These are phyloP conservation scores for Aspergillus sojae DNA, from an alignment of 2,329 filamentous ascomycete genomes.

Conservation along the genomic window DNA sequence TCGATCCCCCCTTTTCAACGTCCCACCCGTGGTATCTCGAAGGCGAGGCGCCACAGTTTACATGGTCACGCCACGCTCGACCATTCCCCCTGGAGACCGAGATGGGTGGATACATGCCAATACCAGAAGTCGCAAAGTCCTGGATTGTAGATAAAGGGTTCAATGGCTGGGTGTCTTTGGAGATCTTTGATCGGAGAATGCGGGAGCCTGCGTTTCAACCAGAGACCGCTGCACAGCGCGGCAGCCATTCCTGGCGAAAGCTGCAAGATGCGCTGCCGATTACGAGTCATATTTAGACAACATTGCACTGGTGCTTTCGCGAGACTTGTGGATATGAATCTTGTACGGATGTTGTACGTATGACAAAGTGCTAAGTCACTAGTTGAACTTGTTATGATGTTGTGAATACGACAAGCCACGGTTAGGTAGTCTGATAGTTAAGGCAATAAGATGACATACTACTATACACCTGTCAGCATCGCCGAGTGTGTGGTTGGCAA, in stretches of 20 bases:
- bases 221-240: slow-evolving; percentile 23
- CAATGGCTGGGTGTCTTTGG: slow-evolving; percentile 37
- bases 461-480: no score
- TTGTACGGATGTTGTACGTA: no score
- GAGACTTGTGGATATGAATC: no score
- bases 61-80: slow-evolving; percentile 33
- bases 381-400: no score
- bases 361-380: no score
- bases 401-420: no score
- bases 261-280: slow-evolving; percentile 10
- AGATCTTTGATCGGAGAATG: slow-evolving; percentile 37
- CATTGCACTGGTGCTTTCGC: rapidly evolving
- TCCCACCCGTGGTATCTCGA: slow-evolving; percentile 33
- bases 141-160: slow-evolving; percentile 35
- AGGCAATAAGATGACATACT: no score
- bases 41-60: slow-evolving; percentile 32
- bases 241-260: slow-evolving; percentile 23
- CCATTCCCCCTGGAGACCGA: slow-evolving; percentile 36
- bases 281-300: not conserved
- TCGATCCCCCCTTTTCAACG: slow-evolving; percentile 33
- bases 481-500: no score
- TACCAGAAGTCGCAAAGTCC: slow-evolving; percentile 28
- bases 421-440: no score
- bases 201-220: slow-evolving; percentile 16
- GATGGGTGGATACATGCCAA: slow-evolving; percentile 30